Percentiles rank a stretch among this genome's conserved stretches.
Conservation (phyloP, 176 grass and related monocot genomes). For the Elaeis guineensis region DNA sequence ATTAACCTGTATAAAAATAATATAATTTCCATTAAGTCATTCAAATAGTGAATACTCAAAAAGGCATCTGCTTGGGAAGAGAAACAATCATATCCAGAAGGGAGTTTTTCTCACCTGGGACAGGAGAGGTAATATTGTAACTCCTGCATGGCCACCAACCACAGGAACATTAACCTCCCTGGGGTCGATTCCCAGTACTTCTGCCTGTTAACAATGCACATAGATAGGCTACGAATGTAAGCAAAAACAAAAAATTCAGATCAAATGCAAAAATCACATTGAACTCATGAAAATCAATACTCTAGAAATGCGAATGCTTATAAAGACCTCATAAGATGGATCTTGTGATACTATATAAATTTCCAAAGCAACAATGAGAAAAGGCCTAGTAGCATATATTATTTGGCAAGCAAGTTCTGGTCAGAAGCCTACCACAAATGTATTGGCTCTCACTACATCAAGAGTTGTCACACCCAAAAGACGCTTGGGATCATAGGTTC, state of each 20-base stretch:
- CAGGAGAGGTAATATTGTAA: conserved; percentile 69
- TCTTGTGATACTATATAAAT: background rate
- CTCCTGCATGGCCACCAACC: conserved; percentile 68
- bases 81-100: background rate
- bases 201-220: conserved; percentile 40
- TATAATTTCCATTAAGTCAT: background rate
- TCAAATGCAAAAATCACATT: too few species aligned
- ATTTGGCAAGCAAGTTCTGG: background rate
- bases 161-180: conserved; percentile 74
- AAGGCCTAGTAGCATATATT: background rate
- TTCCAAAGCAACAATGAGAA: background rate
- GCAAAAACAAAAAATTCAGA: too few species aligned
- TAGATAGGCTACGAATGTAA: background rate
- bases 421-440: conserved; percentile 65
- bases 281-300: too few species aligned
- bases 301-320: too few species aligned
- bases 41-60: too few species aligned
- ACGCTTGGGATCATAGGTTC: conserved; percentile 65
- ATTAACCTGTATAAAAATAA: conserved; percentile 41
- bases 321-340: too few species aligned
- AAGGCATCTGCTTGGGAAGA: background rate
- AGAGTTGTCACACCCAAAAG: conserved; percentile 87
- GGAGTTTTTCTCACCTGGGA: conserved; percentile 38
- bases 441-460: conserved; percentile 90
- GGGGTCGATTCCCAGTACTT: conserved; percentile 86